Evolutionary conservation across 441 rosid genomes (phyloP).

Genomic region (Capsella rubella): DNA sequence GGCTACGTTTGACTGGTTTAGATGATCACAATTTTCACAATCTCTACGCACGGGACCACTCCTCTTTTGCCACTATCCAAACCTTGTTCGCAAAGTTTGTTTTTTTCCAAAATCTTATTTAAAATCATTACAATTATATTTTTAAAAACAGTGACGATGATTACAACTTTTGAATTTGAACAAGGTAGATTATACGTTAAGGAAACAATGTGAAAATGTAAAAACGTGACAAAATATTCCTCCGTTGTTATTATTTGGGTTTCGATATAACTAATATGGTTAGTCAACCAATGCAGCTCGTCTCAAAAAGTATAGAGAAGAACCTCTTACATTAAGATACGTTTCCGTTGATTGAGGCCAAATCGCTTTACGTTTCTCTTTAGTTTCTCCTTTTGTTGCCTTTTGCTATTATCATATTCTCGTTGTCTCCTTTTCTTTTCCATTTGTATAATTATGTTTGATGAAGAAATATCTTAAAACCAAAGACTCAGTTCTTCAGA

Average conservation of each 20-base stretch:
- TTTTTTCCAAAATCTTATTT: neutral
- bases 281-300: constrained; percentile 26
- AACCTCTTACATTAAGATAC: constrained; percentile 43
- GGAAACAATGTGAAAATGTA: constrained; percentile 33
- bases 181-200: constrained; percentile 34
- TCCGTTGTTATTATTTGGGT: constrained; percentile 8
- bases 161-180: constrained; percentile 4
- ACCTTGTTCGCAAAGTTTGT: neutral
- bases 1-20: constrained; percentile 28
- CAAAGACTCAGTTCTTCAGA: constrained; percentile 13
- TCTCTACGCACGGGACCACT: constrained; percentile 15
- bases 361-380: constrained; percentile 40
- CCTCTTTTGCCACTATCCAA: constrained; percentile 22
- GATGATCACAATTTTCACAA: constrained; percentile 30
- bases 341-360: constrained; percentile 49
- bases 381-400: constrained; percentile 32
- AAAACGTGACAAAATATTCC: constrained; percentile 19
- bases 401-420: constrained; percentile 42
- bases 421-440: constrained; percentile 17
- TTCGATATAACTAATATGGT: neutral
- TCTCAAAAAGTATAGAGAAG: constrained; percentile 26
- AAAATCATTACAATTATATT: neutral
- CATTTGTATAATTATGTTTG: constrained; percentile 8
- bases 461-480: constrained; percentile 13
- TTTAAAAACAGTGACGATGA: neutral